Evolutionary conservation across 148 eudicot genomes (phyloP).

Genomic region (Rhododendron ferrugineum): DNA sequence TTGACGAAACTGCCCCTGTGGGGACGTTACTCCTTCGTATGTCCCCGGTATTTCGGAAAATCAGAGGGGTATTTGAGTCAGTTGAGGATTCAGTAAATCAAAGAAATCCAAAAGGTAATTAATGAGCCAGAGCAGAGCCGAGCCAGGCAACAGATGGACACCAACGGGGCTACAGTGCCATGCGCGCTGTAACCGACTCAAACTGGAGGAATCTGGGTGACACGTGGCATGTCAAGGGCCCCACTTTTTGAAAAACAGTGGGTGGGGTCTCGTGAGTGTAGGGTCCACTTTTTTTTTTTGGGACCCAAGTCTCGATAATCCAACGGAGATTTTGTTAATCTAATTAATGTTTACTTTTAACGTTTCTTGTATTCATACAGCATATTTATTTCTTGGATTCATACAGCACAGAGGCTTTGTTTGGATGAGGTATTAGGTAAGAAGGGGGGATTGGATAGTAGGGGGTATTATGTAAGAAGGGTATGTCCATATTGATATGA

Average conservation of each 20-base stretch:
- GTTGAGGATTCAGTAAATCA: neutral
- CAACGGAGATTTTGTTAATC: neutral
- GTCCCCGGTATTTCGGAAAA: neutral
- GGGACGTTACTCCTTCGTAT: too few relatives aligned
- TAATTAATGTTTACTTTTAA: neutral
- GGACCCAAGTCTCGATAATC: neutral
- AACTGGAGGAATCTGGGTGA: neutral
- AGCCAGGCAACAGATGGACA: neutral
- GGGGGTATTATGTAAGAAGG: too few relatives aligned
- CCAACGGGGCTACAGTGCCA: neutral
- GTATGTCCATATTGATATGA: too few relatives aligned
- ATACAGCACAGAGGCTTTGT: too few relatives aligned
- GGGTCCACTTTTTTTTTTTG: neutral
- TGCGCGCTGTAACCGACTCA: neutral
- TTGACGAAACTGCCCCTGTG: neutral
- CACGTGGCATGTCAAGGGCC: neutral
- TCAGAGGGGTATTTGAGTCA: neutral
- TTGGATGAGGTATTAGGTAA: too few relatives aligned
- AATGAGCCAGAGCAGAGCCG: neutral
- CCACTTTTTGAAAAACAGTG: neutral
- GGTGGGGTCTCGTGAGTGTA: neutral
- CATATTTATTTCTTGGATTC: neutral
- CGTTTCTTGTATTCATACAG: neutral
- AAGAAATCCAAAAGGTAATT: neutral
- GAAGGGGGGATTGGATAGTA: too few relatives aligned